Percentiles rank a stretch among this genome's conserved stretches.
Conservation (phyloP, 768 basidiomycete genomes). For the Auricularia heimuer region DNA sequence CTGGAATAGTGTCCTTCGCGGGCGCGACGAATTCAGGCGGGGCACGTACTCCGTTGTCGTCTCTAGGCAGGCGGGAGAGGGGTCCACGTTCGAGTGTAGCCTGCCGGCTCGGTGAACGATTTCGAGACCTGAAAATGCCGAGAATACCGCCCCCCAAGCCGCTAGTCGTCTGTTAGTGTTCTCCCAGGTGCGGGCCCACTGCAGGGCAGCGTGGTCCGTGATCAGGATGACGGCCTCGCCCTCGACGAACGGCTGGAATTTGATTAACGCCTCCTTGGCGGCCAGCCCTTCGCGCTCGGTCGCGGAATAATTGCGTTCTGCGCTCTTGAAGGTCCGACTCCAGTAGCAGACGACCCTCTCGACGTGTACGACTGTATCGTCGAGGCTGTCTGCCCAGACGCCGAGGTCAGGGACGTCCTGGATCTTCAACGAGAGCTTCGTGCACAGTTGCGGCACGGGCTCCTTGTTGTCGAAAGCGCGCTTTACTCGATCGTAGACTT, state of each 20-base stretch:
- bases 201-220: no score
- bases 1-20: slow-evolving; percentile 5
- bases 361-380: slow-evolving; percentile 24
- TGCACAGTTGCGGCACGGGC: neutral
- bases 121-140: no score
- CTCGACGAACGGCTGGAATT: no score
- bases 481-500: slow-evolving; percentile 12
- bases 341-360: slow-evolving; percentile 26
- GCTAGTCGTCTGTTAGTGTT: no score
- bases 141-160: no score
- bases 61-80: slow-evolving; percentile 24
- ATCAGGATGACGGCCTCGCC: no score
- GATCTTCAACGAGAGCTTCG: slow-evolving; percentile 6
- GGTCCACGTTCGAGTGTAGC: slow-evolving; percentile 33
- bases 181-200: no score
- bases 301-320: no score
- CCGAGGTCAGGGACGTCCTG: neutral
- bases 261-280: no score
- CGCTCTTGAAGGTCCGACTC: slow-evolving; percentile 21
- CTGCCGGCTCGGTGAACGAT: slow-evolving; percentile 29
- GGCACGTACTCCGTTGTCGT: slow-evolving; percentile 11
- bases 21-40: no score
- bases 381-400: slow-evolving; percentile 14
- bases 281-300: no score
- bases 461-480: slow-evolving; percentile 7